These are phyloP conservation scores for Thelonectria olida DNA, from an alignment of 2,329 filamentous ascomycete genomes.

Conservation along the genomic window DNA sequence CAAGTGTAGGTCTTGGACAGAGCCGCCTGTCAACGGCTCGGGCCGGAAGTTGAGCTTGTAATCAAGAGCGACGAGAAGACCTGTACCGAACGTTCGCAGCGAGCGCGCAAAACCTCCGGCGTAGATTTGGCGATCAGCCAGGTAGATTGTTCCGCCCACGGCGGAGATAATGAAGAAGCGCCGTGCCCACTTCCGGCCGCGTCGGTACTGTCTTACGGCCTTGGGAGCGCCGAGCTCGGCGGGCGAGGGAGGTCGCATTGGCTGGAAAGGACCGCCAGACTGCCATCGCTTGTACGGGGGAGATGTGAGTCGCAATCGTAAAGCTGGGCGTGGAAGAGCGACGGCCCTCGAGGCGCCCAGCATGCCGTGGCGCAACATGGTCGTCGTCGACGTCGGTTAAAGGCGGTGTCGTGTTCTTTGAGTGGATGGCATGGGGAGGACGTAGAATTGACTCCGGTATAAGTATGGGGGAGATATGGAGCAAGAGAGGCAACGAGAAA, in stretches of 20 bases:
- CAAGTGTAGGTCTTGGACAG: constrained; percentile 79
- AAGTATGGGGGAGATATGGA: background rate
- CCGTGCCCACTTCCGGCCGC: constrained; percentile 79
- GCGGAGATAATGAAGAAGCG: constrained; percentile 71
- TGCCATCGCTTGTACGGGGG: constrained; percentile 56
- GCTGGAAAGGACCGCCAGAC: constrained; percentile 61
- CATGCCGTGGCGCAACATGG: constrained; percentile 44
- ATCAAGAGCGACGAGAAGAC: constrained; percentile 84
- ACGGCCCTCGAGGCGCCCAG: constrained; percentile 32
- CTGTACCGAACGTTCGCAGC: constrained; percentile 81
- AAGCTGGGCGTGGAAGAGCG: constrained; percentile 28
- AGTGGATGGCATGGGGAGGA: constrained; percentile 21
- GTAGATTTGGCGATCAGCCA: constrained; percentile 78
- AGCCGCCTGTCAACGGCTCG: constrained; percentile 76
- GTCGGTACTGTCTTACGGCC: constrained; percentile 75
- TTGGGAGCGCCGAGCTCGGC: constrained; percentile 78
- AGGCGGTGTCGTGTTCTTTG: constrained; percentile 3
- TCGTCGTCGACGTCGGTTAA: constrained; percentile 26
- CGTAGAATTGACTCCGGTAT: background rate
- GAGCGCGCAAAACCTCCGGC: constrained; percentile 82
- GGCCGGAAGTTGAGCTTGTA: constrained; percentile 97
- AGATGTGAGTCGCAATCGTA: constrained; percentile 45
- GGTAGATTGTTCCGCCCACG: constrained; percentile 69
- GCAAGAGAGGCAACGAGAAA: background rate
- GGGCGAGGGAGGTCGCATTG: constrained; percentile 80